Evolutionary conservation across 106 monocot species (phyloP).

Genomic region (Amphibolis antarctica): DNA sequence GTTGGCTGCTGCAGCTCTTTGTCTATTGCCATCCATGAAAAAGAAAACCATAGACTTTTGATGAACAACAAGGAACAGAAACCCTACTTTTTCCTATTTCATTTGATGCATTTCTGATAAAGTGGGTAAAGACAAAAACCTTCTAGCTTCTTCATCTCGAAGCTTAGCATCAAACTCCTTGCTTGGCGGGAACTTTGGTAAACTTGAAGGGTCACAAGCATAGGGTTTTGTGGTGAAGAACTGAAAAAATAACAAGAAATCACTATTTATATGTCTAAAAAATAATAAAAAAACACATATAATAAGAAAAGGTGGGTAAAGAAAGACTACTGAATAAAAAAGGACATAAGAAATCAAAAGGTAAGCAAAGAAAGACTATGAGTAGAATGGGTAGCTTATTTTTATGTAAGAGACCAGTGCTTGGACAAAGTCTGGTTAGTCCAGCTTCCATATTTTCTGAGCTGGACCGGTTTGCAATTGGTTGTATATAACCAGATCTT

Average conservation of each 20-base stretch:
- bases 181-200: conserved; percentile 58
- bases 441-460: no score
- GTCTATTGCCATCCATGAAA: conserved; percentile 6
- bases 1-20: conserved; percentile 13
- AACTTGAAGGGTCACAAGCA: conserved; percentile 50
- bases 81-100: not conserved
- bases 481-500: not conserved
- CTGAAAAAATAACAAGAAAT: conserved; percentile 14
- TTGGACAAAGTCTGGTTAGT: no score
- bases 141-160: conserved; percentile 26
- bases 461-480: not conserved
- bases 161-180: conserved; percentile 51
- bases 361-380: not conserved
- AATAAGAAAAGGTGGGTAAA: not conserved
- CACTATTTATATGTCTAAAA: not conserved
- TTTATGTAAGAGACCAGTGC: no score
- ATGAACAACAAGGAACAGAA: not conserved
- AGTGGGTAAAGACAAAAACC: conserved; percentile 14
- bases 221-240: conserved; percentile 45
- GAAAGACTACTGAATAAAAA: not conserved
- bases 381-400: no score
- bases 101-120: not conserved
- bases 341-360: not conserved
- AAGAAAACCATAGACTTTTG: not conserved
- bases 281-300: not conserved